Percentiles rank a stretch among this genome's conserved stretches.
Evolutionary conservation across 2,329 filamentous ascomycete genomes (phyloP).

Genomic region (Cytospora schulzeri): DNA sequence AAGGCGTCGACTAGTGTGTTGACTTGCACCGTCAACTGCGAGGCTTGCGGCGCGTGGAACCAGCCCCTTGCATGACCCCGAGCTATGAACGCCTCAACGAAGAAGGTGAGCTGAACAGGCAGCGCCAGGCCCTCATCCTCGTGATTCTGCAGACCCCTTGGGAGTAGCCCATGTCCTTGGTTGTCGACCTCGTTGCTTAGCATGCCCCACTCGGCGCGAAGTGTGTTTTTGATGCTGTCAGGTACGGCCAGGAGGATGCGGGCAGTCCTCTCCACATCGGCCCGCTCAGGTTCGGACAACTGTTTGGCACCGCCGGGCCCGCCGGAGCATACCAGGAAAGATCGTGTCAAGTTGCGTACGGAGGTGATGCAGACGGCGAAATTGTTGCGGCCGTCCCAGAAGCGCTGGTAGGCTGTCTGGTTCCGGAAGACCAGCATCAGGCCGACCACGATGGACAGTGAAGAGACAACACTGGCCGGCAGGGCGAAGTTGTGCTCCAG

Average conservation of each 20-base stretch:
- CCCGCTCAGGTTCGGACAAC: conserved; percentile 1
- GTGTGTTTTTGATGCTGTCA: conserved; percentile 19
- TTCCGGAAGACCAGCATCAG: conserved; percentile 23
- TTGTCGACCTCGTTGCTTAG: conserved; percentile 1
- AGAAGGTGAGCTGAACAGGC: conserved; percentile 14
- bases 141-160: not conserved
- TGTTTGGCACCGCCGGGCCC: not conserved
- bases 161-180: conserved; percentile 12
- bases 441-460: conserved; percentile 19
- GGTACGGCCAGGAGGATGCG: conserved; percentile 16
- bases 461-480: conserved; percentile 14
- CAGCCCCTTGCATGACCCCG: conserved; percentile 11
- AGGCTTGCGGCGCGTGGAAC: conserved; percentile 20
- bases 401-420: conserved; percentile 21
- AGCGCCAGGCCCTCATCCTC: conserved; percentile 16
- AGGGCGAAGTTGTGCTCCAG: conserved; percentile 18
- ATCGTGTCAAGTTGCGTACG: conserved; percentile 12
- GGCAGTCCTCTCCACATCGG: conserved; percentile 16
- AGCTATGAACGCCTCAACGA: conserved; percentile 16
- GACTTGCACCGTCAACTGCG: conserved; percentile 20
- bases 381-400: conserved; percentile 22
- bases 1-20: conserved; percentile 15
- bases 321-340: conserved; percentile 15
- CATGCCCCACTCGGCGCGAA: conserved; percentile 16
- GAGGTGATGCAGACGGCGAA: conserved; percentile 14